phyloP scores from a whole-genome alignment of 2,329 filamentous ascomycete species.

The Curvularia eragrostidis region DNA sequence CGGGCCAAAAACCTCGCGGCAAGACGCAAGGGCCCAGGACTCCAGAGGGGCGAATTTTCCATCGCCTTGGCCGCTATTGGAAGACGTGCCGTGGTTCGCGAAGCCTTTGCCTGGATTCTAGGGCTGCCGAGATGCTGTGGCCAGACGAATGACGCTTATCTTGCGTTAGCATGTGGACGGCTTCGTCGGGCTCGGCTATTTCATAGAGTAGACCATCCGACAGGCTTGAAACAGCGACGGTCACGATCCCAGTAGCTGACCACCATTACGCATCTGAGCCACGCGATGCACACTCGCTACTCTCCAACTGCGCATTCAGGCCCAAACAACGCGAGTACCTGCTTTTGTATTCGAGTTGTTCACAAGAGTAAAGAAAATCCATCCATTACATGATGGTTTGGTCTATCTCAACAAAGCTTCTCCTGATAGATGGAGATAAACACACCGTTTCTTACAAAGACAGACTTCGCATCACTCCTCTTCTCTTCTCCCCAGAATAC shows the following conservation, averaged over 20 bases:
- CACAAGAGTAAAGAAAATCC: neutral
- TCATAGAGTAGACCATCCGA: neutral
- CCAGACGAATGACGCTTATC: constrained; percentile 10
- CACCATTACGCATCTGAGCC: neutral
- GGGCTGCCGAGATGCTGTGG: constrained; percentile 15
- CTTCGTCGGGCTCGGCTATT: neutral
- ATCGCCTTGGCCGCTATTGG: constrained; percentile 24
- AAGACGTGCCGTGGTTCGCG: constrained; percentile 19
- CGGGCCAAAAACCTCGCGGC: constrained; percentile 28
- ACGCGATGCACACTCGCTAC: too few species aligned
- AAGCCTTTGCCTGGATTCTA: constrained; percentile 14
- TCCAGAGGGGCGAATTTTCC: constrained; percentile 28
- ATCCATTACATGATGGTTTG: neutral
- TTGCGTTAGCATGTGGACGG: neutral
- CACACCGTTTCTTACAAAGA: neutral
- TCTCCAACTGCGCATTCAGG: too few species aligned
- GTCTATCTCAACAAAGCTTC: neutral
- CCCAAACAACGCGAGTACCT: too few species aligned
- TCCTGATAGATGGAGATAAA: neutral
- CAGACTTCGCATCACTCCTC: neutral
- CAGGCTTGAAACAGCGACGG: neutral
- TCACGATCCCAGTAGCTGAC: neutral
- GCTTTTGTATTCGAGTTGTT: neutral
- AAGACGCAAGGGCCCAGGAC: constrained; percentile 19
- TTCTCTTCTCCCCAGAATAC: neutral